Base-by-base conservation (phyloP, 148 eudicot genomes). In the Polygonum maritimum region DNA sequence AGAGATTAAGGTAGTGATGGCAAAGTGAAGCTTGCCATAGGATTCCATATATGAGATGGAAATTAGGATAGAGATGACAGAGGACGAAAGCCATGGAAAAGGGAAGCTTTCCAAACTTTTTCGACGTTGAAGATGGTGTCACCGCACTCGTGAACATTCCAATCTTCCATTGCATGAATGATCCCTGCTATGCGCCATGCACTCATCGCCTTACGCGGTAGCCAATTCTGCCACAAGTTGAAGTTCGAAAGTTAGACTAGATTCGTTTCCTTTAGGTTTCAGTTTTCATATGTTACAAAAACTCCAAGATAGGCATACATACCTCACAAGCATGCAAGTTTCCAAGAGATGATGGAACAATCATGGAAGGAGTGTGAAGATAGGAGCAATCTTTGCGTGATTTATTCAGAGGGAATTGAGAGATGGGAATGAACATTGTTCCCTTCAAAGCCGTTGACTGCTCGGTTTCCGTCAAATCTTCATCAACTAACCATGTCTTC, bases 291-390 rank as follows among this genome's bases (percentile, higher is more conserved):
- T 63, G 31, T 22, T 8, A 26, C 35, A 63, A 7, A 2, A 31
- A 38, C 21, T 3, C 6, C 12, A 12, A 40, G 5, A 15, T 51
- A 51, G 49, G 11, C 2, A 71, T 41, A 13, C 49, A 80, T 45
- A 90, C 98, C 96, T 93, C 98, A 75, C 98, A 90, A 45, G 88
- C 81, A 73, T 93, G 82, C 73, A 93, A 65, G 79, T 93, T 90
- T 55, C 82, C 79, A 3, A 90, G 77, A 31, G 87, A 93, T 8
- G 39, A 41, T 4, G 93, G 98, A 77, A 83, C 88, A 22, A 82
- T 18, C 90, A 89, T 84, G n/a, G 93, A 79, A 0, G 90, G 93
- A n/a, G 89, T 78, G 78, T 81, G 48, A 22, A 51, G 60, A 80
- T 87, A 89, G 41, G 71, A 81, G 78, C 87, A 88, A 62, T 89